Evolutionary conservation across 768 basidiomycete genomes (phyloP).

Genomic region (Collybiopsis luxurians): DNA sequence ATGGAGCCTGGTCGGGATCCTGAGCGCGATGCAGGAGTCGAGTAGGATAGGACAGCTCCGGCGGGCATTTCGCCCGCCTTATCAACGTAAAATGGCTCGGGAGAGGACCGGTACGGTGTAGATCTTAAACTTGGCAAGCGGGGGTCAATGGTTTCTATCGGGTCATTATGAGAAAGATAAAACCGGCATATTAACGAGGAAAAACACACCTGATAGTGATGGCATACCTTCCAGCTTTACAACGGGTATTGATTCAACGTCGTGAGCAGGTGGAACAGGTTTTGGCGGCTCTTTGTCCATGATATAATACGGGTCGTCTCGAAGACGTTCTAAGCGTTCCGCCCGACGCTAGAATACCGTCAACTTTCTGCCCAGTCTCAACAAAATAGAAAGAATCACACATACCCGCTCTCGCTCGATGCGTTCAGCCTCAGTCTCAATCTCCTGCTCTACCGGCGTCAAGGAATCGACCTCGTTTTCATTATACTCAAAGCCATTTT

Average conservation of each 20-base stretch:
- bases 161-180: conserved; percentile 1
- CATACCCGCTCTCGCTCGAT: conserved; percentile 61
- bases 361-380: background rate
- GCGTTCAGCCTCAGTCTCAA: conserved; percentile 57
- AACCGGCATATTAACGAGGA: too few species aligned
- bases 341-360: conserved; percentile 55
- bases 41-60: conserved; percentile 27
- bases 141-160: conserved; percentile 26
- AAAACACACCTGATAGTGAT: conserved; percentile 30
- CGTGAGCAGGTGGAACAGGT: conserved; percentile 32
- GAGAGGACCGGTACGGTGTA: conserved; percentile 34
- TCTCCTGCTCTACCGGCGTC: conserved; percentile 32
- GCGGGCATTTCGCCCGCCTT: conserved; percentile 85
- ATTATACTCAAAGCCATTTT: conserved; percentile 11
- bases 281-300: conserved; percentile 54
- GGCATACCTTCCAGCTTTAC: conserved; percentile 78
- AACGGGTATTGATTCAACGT: conserved; percentile 91
- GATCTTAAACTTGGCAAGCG: conserved; percentile 45
- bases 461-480: conserved; percentile 23
- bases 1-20: conserved; percentile 16
- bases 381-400: conserved; percentile 17
- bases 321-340: conserved; percentile 70
- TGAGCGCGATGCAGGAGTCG: conserved; percentile 17
- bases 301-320: conserved; percentile 92
- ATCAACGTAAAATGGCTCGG: conserved; percentile 62